These are phyloP conservation scores for Verticillium longisporum DNA, from an alignment of 2,329 filamentous ascomycete species.

Conservation along the genomic window DNA sequence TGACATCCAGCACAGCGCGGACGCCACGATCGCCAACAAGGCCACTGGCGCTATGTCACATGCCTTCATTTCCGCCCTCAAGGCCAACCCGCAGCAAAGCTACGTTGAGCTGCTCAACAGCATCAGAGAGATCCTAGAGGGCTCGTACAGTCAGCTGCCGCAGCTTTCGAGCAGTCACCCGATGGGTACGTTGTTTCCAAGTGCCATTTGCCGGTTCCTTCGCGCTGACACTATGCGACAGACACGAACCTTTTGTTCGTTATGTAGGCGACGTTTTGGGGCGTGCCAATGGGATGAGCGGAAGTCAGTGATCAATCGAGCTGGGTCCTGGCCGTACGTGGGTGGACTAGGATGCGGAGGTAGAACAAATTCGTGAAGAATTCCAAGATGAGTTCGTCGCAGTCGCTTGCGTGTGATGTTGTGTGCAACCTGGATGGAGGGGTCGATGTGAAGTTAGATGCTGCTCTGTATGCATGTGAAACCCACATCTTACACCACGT, in stretches of 20 bases:
- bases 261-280: background rate
- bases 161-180: slow-evolving; percentile 97
- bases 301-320: too few species aligned
- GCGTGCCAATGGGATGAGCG: too few species aligned
- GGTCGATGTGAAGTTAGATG: too few species aligned
- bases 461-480: too few species aligned
- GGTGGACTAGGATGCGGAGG: too few species aligned
- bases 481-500: too few species aligned
- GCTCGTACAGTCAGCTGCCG: slow-evolving; percentile 89
- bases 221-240: background rate
- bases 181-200: slow-evolving; percentile 58
- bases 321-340: too few species aligned
- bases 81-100: slow-evolving; percentile 96
- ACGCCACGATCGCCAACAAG: slow-evolving; percentile 83
- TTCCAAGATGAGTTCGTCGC: too few species aligned
- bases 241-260: background rate
- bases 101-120: slow-evolving; percentile 96
- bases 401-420: too few species aligned
- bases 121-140: slow-evolving; percentile 84
- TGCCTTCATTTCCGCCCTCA: slow-evolving; percentile 88
- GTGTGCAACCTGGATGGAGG: too few species aligned
- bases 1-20: slow-evolving; percentile 54
- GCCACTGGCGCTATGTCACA: slow-evolving; percentile 98
- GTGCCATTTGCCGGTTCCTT: background rate
- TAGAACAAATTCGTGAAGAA: too few species aligned